Conservation (phyloP, 305 asterid species). For the Fraxinus sp. region DNA sequence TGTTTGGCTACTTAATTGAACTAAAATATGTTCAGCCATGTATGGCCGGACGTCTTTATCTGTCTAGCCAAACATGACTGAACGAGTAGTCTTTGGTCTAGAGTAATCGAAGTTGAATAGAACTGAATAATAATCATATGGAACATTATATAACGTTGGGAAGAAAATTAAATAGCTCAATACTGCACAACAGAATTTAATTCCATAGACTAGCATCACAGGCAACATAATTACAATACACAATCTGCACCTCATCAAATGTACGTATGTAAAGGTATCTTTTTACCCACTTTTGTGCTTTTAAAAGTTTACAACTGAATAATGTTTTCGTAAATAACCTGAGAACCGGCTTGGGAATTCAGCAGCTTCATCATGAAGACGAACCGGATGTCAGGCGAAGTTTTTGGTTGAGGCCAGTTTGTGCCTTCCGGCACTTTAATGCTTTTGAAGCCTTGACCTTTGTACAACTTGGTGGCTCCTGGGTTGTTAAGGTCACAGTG, state of each 20-base stretch:
- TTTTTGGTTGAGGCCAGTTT: conserved; percentile 88
- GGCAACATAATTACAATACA: not conserved
- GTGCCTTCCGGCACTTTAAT: conserved; percentile 69
- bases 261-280: conserved; percentile 6
- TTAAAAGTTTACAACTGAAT: not conserved
- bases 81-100: not conserved
- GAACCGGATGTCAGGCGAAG: conserved; percentile 56
- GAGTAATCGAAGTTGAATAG: not conserved
- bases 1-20: not conserved
- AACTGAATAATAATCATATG: not conserved
- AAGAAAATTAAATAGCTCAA: not conserved
- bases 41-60: not conserved
- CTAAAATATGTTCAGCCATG: not conserved
- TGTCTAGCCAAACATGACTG: not conserved
- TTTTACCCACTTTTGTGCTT: not conserved
- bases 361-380: conserved; percentile 89
- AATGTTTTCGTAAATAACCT: conserved; percentile 7
- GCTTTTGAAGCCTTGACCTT: conserved; percentile 55
- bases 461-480: conserved; percentile 67
- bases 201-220: not conserved
- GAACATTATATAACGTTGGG: not conserved
- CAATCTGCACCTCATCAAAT: not conserved
- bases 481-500: conserved; percentile 74
- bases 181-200: not conserved
- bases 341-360: conserved; percentile 9